phyloP scores from a whole-genome alignment of 257 asterid genomes.

The Fraxinus pennsylvanica region DNA sequence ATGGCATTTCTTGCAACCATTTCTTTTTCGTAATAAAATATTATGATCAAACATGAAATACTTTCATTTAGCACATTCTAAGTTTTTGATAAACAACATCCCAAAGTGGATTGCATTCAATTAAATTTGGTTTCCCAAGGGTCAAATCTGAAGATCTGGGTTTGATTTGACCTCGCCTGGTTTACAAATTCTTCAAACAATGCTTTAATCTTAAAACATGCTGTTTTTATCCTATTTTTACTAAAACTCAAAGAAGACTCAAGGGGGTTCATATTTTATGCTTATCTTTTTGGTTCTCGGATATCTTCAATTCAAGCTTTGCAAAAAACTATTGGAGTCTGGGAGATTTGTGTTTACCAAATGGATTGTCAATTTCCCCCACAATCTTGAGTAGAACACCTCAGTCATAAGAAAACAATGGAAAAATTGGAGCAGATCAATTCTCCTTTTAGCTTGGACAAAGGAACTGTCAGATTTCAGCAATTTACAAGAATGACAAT shows the following conservation, averaged over 20 bases:
- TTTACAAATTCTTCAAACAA: constrained; percentile 13
- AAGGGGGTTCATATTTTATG: background rate
- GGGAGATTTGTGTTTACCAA: background rate
- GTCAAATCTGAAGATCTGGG: constrained; percentile 5
- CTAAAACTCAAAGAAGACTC: background rate
- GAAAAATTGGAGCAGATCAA: background rate
- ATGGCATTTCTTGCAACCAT: background rate
- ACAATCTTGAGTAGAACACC: background rate
- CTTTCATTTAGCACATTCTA: background rate
- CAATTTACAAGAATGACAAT: background rate
- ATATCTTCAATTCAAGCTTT: background rate
- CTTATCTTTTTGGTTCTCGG: background rate
- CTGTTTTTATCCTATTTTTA: background rate
- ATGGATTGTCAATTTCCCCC: background rate
- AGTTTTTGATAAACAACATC: background rate
- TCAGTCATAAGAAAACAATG: background rate
- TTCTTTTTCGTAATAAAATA: background rate
- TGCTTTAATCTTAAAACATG: background rate
- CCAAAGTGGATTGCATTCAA: constrained; percentile 5
- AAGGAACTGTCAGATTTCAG: background rate
- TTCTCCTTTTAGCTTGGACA: background rate
- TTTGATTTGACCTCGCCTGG: background rate
- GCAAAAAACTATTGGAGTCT: background rate
- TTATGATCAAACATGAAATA: background rate
- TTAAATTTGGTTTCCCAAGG: background rate